phyloP scores from a whole-genome alignment of 768 basidiomycete species.

The Mycena pura region DNA sequence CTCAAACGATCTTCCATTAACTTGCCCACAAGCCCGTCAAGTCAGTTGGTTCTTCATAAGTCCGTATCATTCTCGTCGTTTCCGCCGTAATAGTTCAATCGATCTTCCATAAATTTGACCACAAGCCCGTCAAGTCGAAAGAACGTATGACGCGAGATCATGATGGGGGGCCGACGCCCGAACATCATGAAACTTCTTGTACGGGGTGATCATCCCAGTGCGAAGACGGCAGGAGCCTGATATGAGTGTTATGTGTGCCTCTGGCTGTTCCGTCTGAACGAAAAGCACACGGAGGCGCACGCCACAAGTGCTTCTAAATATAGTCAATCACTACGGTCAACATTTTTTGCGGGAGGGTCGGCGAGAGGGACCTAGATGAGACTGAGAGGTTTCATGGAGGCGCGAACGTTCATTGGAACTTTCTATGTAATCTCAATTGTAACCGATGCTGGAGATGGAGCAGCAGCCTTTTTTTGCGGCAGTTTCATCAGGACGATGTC shows the following conservation, averaged over 20 bases:
- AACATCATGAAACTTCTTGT: neutral
- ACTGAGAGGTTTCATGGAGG: too few relatives aligned
- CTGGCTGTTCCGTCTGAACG: neutral
- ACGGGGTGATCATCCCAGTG: neutral
- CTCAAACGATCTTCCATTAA: too few relatives aligned
- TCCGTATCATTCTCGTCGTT: too few relatives aligned
- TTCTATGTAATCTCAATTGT: too few relatives aligned
- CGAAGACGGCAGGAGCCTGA: neutral
- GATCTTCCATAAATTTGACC: neutral
- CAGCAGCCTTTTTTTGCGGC: too few relatives aligned
- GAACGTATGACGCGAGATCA: neutral
- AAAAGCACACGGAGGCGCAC: neutral
- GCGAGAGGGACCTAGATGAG: too few relatives aligned
- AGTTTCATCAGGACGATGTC: too few relatives aligned
- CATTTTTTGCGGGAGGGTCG: neutral
- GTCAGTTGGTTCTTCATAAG: too few relatives aligned
- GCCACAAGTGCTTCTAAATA: neutral
- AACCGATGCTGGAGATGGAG: too few relatives aligned
- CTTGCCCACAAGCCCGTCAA: too few relatives aligned
- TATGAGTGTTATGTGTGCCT: neutral
- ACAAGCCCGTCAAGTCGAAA: too few relatives aligned
- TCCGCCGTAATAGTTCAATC: neutral
- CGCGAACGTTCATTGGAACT: too few relatives aligned
- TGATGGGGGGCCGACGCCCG: neutral
- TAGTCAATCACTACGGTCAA: neutral